Evolutionary conservation across 2,329 filamentous ascomycete species (phyloP), one percentile per base, ranked within the genome.

Genomic region (Stagonosporopsis rhizophila): DNA sequence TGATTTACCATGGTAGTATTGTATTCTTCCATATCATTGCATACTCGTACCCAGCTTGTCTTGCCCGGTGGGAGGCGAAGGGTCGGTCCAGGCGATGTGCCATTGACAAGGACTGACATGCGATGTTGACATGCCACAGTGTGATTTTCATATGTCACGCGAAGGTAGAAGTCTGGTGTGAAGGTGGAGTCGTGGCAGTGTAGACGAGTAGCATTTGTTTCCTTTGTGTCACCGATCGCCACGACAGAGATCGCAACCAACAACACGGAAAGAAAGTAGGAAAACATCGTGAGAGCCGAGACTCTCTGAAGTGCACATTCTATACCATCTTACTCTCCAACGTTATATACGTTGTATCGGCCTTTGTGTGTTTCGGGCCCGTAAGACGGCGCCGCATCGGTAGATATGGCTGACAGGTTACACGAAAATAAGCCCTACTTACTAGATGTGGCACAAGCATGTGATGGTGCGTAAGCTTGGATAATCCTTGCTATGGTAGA

Each of bases 21-120:
- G 22, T 78, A 68, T 14, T 80, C 69, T 0, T 71, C 57, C 72
- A 86, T 82, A 56, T 84, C 79, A 65, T 87, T 87, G 71, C 85
- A 85, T 1, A 87, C 85, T 8, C 84, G 76, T 47, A 87, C 80
- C 84, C 84, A 86, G 25, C 75, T 80, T 1, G 76, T 77, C 40
- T 74, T 69, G 12, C 79, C 80, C n/a, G 81, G 77, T 9, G 72
- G 66, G 4, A 86, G 72, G 12, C 78, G 75, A 3, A 86, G 57
- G 4, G 74, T 62, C 1, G 84, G 84, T 1, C 82, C 84, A 1
- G 84, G 84, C 19, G 77, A 75, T 0, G 81, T 81, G 35, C 81
- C 82, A 62, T 86, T 86, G 57, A 85, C 73, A 12, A 85, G 64
- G 0, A 81, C 81, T 4, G 77, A 83, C 47, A 77, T 72, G 20